Conservation (phyloP, 768 basidiomycete genomes). For the Zangia roseola region DNA sequence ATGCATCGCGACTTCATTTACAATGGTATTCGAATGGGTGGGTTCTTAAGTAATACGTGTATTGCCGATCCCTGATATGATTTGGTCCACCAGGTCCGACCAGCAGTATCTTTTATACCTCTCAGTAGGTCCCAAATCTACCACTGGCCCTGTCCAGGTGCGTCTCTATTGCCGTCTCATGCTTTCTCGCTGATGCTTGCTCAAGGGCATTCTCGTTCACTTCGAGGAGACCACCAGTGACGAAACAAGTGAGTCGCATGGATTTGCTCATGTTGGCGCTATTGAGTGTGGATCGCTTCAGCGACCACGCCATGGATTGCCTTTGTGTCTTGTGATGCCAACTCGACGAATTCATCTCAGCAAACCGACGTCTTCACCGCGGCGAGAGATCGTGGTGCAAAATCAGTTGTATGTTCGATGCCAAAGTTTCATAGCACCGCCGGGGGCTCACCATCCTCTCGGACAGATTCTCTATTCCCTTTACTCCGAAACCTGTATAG, state of each 20-base stretch:
- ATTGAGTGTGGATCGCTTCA: conserved; percentile 25
- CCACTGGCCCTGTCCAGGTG: conserved; percentile 54
- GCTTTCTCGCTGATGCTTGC: conserved; percentile 1
- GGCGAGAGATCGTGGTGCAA: conserved; percentile 75
- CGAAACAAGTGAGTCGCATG: conserved; percentile 47
- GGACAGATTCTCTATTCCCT: conserved; percentile 74
- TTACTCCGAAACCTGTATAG: conserved; percentile 67
- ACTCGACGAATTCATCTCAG: conserved; percentile 61
- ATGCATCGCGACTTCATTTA: conserved; percentile 48
- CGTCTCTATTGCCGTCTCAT: conserved; percentile 9
- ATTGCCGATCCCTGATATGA: conserved; percentile 9
- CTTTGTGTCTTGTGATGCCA: conserved; percentile 77
- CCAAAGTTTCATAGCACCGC: not conserved
- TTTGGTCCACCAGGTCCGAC: conserved; percentile 41
- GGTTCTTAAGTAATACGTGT: conserved; percentile 7
- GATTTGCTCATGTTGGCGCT: conserved; percentile 20
- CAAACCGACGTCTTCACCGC: conserved; percentile 79
- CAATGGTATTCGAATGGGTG: conserved; percentile 60
- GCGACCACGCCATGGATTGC: conserved; percentile 91
- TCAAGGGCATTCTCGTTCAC: conserved; percentile 78
- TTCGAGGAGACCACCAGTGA: conserved; percentile 62
- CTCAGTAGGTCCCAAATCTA: conserved; percentile 48
- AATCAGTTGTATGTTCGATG: conserved; percentile 59
- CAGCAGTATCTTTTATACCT: conserved; percentile 59
- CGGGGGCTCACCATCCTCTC: not conserved